Conservation (phyloP, 2,329 filamentous ascomycete genomes). For the Neopestalotiopsis clavispora region DNA sequence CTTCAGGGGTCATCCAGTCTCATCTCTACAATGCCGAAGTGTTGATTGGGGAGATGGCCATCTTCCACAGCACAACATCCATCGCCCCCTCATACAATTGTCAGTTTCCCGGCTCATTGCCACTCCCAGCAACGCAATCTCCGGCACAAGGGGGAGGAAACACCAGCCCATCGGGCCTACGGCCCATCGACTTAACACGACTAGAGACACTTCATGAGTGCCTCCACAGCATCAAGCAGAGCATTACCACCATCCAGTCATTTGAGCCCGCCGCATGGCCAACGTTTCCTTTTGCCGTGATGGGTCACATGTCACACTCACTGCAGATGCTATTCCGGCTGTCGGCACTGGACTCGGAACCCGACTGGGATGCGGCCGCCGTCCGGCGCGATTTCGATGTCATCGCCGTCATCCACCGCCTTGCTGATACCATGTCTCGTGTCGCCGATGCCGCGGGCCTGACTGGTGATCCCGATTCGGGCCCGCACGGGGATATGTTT, state of each 20-base stretch:
- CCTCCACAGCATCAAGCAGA: slow-evolving; percentile 27
- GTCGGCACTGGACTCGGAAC: slow-evolving; percentile 28
- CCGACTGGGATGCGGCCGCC: slow-evolving; percentile 32
- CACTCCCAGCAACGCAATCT: background rate
- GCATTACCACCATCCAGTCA: slow-evolving; percentile 29
- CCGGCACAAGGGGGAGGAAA: background rate
- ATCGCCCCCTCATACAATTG: slow-evolving; percentile 20
- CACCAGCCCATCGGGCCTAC: background rate
- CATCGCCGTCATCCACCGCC: slow-evolving; percentile 24
- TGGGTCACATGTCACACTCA: slow-evolving; percentile 31
- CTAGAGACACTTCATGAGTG: slow-evolving; percentile 29
- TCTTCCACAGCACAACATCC: slow-evolving; percentile 25
- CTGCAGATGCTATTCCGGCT: slow-evolving; percentile 35
- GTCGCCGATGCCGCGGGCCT: slow-evolving; percentile 26
- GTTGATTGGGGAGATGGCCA: slow-evolving; percentile 40
- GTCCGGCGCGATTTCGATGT: slow-evolving; percentile 27
- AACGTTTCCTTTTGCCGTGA: slow-evolving; percentile 29
- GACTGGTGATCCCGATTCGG: slow-evolving; percentile 20
- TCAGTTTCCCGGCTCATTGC: background rate
- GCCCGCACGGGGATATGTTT: slow-evolving; percentile 10
- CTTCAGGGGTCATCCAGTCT: slow-evolving; percentile 40
- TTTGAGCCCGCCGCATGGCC: slow-evolving; percentile 26
- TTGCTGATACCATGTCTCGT: slow-evolving; percentile 24
- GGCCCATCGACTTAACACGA: slow-evolving; percentile 21
- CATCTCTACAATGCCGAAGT: slow-evolving; percentile 42